These are phyloP conservation scores for Populus euphratica DNA, from an alignment of 345 rosid species.

Conservation along the genomic window DNA sequence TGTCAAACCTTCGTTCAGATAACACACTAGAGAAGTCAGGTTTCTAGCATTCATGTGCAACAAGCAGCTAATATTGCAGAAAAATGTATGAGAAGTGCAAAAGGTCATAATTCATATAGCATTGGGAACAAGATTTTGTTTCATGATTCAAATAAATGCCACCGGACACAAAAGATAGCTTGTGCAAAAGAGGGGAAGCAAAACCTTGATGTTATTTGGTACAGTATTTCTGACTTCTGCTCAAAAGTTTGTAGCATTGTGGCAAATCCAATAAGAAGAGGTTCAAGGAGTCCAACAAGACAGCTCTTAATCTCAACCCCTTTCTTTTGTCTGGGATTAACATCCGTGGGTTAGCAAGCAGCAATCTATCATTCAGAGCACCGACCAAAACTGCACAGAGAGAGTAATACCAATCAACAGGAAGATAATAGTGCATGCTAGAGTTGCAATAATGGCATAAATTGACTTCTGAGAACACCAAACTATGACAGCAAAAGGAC, in stretches of 20 bases:
- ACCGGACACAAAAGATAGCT: constrained; percentile 1
- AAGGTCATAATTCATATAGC: neutral
- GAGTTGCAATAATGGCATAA: constrained; percentile 7
- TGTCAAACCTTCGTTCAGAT: constrained; percentile 70
- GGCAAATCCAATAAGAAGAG: constrained; percentile 95
- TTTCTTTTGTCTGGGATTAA: constrained; percentile 84
- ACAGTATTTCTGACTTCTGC: constrained; percentile 86
- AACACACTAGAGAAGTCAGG: constrained; percentile 25
- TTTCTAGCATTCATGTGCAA: constrained; percentile 3
- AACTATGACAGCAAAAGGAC: neutral
- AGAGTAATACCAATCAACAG: constrained; percentile 17
- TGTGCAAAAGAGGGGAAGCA: constrained; percentile 13
- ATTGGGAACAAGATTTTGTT: neutral
- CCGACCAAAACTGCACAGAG: constrained; percentile 72
- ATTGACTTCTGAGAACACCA: neutral
- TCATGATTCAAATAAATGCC: neutral
- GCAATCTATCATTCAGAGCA: constrained; percentile 84
- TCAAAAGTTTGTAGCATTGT: constrained; percentile 94
- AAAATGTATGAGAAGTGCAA: constrained; percentile 10
- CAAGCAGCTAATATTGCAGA: constrained; percentile 7
- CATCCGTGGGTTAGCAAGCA: constrained; percentile 82
- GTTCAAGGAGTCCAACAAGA: constrained; percentile 95
- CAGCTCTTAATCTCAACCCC: constrained; percentile 84
- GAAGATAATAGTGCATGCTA: constrained; percentile 10
- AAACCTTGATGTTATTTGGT: constrained; percentile 94